phyloP scores from a whole-genome alignment of 495 filamentous ascomycete genomes.

The Evernia prunastri region DNA sequence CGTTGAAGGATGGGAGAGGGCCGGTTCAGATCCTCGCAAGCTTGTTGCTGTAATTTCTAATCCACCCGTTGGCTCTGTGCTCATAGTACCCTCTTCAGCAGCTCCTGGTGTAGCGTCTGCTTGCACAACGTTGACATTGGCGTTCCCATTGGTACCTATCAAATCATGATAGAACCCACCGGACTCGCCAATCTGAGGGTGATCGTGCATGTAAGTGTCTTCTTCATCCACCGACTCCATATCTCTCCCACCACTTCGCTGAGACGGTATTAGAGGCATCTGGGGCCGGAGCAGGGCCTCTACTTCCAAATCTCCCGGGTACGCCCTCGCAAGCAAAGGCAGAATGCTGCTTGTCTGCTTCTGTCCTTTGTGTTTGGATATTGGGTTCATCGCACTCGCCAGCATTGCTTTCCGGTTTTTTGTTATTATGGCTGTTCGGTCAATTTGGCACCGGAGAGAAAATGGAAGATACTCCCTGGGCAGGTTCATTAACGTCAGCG shows the following conservation, averaged over 20 bases:
- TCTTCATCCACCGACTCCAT: background rate
- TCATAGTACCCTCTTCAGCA: background rate
- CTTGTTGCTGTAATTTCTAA: background rate
- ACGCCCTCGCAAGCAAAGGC: slow-evolving; percentile 61
- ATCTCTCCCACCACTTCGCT: background rate
- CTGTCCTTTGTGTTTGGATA: slow-evolving; percentile 50
- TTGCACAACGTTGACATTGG: background rate
- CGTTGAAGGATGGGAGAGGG: background rate
- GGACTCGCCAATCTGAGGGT: background rate
- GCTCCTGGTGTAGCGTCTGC: background rate
- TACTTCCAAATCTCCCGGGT: slow-evolving; percentile 53
- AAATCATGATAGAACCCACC: background rate
- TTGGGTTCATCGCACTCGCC: slow-evolving; percentile 72
- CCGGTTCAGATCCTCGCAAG: background rate
- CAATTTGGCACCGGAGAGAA: slow-evolving; percentile 61
- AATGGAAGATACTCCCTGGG: slow-evolving; percentile 55
- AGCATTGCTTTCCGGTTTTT: slow-evolving; percentile 61
- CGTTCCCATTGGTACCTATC: background rate
- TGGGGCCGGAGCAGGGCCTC: slow-evolving; percentile 66
- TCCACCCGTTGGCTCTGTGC: background rate
- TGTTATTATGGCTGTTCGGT: slow-evolving; percentile 68
- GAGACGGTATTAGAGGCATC: slow-evolving; percentile 45
- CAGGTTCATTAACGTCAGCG: slow-evolving; percentile 51
- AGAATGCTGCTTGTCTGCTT: slow-evolving; percentile 61
- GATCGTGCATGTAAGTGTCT: background rate